Evolutionary conservation across 2,329 filamentous ascomycete species (phyloP), one percentile per base, ranked within the genome.

Genomic region (Alternaria sp.): DNA sequence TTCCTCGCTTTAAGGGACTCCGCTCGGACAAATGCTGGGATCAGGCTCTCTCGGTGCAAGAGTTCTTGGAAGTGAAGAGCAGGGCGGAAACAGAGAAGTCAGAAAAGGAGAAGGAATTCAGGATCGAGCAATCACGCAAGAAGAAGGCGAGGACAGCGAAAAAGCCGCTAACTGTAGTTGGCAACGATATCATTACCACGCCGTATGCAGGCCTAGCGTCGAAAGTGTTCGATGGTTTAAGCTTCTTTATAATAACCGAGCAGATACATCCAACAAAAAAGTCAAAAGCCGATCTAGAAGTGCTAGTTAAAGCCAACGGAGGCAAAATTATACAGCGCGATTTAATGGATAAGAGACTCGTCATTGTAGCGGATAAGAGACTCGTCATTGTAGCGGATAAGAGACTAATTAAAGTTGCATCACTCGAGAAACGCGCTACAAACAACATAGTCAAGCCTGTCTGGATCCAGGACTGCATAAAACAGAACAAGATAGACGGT

Each of bases 21-120:
- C 86, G 93, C 4, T 83, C 85, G n/a, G 95, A 98, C 76, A 92
- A 93, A 66, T 82, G 84, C 55, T 99, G 95, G 94, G 84, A 90
- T 46, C 86, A 87, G 33, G 91, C 92, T 0, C 81, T 98, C 2
- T 91, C 91, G 0, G 80, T 92, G 1, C 86, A 91, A 44, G 91
- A 93, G 44, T 97, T 97, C 68, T 78, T 88, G 17, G 85, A 89
- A 7, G 79, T 97, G 14, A 90, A 90, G 63, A 81, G 81, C 5
- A 85, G 85, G 21, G 88, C 87, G n/a, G 88, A 91, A 62, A 83
- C 85, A 5, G 84, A 88, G 13, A 28, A 23, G 5, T 50, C 40
- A 45, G 87, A 91, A 41, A 92, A 92, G 67, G 85, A 86, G 64
- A 77, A 76, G 33, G 71, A 93, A 46, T 86, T 97, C 81, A 88